Evolutionary conservation across 345 rosid species (phyloP).

Genomic region (Rhodamnia argentea): DNA sequence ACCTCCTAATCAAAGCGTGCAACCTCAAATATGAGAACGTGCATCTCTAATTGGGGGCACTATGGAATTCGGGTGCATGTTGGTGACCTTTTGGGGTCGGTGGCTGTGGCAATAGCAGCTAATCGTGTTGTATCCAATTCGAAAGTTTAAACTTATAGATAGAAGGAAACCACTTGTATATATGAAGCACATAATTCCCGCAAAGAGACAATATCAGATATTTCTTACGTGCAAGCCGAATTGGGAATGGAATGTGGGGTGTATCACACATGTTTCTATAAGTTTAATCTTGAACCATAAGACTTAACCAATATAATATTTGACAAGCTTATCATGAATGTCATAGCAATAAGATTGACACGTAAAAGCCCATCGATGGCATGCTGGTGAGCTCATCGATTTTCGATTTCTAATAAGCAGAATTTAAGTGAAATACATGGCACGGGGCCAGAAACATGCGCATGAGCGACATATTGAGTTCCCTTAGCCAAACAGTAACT

Average conservation of each 20-base stretch:
- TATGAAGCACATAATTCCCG: neutral
- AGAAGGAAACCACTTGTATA: fast-evolving
- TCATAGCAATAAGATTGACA: neutral
- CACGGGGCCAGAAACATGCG: neutral
- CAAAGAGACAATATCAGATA: neutral
- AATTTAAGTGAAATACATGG: neutral
- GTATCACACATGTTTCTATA: neutral
- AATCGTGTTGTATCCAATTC: neutral
- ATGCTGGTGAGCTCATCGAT: neutral
- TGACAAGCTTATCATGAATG: neutral
- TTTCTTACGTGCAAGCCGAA: fast-evolving
- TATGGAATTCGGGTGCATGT: neutral
- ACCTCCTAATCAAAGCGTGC: neutral
- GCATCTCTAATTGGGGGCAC: neutral
- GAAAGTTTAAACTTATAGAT: neutral
- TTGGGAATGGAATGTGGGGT: neutral
- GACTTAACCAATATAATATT: neutral
- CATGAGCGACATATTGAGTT: neutral
- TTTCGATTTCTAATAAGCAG: neutral
- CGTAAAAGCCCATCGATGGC: neutral
- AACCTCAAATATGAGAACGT: neutral
- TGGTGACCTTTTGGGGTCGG: neutral
- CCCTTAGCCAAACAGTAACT: fast-evolving
- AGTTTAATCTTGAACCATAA: neutral
- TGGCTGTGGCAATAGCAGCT: neutral